Conservation (phyloP, 768 basidiomycete genomes). For the Termitomyces sp. region DNA sequence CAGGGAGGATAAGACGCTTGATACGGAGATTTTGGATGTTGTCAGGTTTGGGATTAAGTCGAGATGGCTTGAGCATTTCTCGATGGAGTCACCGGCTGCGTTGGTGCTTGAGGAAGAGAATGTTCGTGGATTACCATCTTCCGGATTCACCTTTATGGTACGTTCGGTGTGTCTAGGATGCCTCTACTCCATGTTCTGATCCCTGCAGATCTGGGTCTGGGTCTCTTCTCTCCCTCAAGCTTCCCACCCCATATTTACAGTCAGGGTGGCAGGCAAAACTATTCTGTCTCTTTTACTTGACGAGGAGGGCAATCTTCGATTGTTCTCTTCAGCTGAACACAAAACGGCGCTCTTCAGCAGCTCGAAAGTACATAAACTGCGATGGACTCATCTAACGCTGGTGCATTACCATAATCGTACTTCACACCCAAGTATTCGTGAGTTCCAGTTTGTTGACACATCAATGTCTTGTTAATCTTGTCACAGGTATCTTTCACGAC, state of each 20-base stretch:
- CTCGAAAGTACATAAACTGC: slow-evolving; percentile 40
- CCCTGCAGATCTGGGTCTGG: slow-evolving; percentile 42
- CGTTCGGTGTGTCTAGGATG: slow-evolving; percentile 5
- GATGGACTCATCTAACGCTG: slow-evolving; percentile 71
- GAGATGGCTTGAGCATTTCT: slow-evolving; percentile 77
- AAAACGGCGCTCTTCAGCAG: slow-evolving; percentile 38
- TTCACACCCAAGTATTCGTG: slow-evolving; percentile 57
- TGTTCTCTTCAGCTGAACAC: slow-evolving; percentile 33
- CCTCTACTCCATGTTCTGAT: neutral
- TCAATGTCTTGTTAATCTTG: neutral
- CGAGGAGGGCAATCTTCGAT: slow-evolving; percentile 51
- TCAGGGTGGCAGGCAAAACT: slow-evolving; percentile 20
- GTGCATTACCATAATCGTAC: slow-evolving; percentile 57
- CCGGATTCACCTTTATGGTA: slow-evolving; percentile 75
- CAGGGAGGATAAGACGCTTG: slow-evolving; percentile 42
- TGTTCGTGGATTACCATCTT: slow-evolving; percentile 46
- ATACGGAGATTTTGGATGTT: slow-evolving; percentile 63
- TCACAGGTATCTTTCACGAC: slow-evolving; percentile 66
- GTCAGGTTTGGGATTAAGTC: slow-evolving; percentile 67
- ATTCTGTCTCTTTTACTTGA: slow-evolving; percentile 43
- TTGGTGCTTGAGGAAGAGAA: slow-evolving; percentile 43
- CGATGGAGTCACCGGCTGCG: slow-evolving; percentile 51
- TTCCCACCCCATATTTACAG: slow-evolving; percentile 32
- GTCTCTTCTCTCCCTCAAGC: slow-evolving; percentile 32
- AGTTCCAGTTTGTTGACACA: slow-evolving; percentile 13